Base-by-base conservation (phyloP, 1,139 yeast genomes). In the Nakaseomyces glabratus region DNA sequence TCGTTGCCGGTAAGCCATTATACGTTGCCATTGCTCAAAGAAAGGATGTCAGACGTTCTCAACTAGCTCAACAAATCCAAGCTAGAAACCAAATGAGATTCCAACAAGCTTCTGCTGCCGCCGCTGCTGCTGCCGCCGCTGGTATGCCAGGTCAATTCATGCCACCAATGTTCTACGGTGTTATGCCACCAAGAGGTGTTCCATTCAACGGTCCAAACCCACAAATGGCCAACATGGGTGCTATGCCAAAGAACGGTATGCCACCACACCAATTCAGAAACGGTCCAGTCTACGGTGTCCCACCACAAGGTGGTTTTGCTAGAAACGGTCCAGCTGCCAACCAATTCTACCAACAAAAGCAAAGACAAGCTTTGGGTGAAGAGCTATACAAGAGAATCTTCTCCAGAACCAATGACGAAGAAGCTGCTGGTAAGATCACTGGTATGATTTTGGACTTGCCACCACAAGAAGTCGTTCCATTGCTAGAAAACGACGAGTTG, bases 11-110 rank as follows among this genome's bases (percentile, higher is more conserved):
- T 62, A 90, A 93, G 75, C 98, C 98, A 57, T 74, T 90, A 61
- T 90, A 90, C 63, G 99, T 90, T 66, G 96, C 97, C 47, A 79
- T 93, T 61, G 98, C 98, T 55, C 98, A 90, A 76, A 84, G 96
- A 67, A 88, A 86, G 71, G 98, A 90, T 58, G 95, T 85, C 45
- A 86, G 99, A 76, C 84, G 95, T 63, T 76, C 86, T 56, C 97
- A 90, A 71, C 74, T 93, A 62, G 93, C 86, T 65, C 97, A 93
- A 71, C 98, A 90, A 68, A 82, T 86, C 61, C 94, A 84, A 65
- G 97, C 96, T 51, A 84, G 95, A 73, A 86, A 85, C 76, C 97
- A 90, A 69, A 77, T 88, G 80, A 84, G 97, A 72, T 75, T 86
- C 76, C 97, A 88, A 73, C 95, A 86, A 64, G 85, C 82, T 49